Evolutionary conservation across 1,139 yeast genomes (phyloP).

Genomic region (Spencermartinsiella ligniputridi): DNA sequence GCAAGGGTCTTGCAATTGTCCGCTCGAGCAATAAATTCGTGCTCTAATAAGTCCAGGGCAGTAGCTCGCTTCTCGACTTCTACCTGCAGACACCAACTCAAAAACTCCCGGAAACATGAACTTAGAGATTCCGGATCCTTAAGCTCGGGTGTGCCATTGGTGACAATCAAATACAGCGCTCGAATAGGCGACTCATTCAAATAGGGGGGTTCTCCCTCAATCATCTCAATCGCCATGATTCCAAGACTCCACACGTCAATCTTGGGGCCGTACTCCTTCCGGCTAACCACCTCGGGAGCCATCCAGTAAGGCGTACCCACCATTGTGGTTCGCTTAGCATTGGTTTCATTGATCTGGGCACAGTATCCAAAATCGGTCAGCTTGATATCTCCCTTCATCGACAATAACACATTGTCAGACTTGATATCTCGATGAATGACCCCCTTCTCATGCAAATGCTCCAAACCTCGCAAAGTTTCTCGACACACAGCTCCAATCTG

Average conservation of each 20-base stretch:
- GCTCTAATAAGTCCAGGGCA: slow-evolving; percentile 68
- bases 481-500: slow-evolving; percentile 96
- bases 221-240: slow-evolving; percentile 97
- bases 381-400: slow-evolving; percentile 83
- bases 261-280: slow-evolving; percentile 94
- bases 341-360: slow-evolving; percentile 88
- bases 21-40: slow-evolving; percentile 67
- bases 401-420: slow-evolving; percentile 83
- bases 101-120: slow-evolving; percentile 58
- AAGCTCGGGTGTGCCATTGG: slow-evolving; percentile 91
- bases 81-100: slow-evolving; percentile 78
- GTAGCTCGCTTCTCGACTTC: slow-evolving; percentile 80
- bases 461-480: slow-evolving; percentile 81
- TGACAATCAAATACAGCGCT: slow-evolving; percentile 88
- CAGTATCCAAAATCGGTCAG: slow-evolving; percentile 77
- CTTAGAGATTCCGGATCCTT: slow-evolving; percentile 84
- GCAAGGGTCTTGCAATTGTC: slow-evolving; percentile 73
- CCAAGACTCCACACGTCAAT: slow-evolving; percentile 98
- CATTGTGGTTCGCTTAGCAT: slow-evolving; percentile 89
- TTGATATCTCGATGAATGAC: slow-evolving; percentile 96
- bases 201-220: slow-evolving; percentile 98
- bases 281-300: slow-evolving; percentile 97
- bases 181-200: slow-evolving; percentile 89
- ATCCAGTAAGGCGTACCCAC: slow-evolving; percentile 99
- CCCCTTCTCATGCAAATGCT: slow-evolving; percentile 86